Evolutionary conservation across 257 asterid species (phyloP), one percentile per base, ranked within the genome.

Genomic region (Solanum chiquidenum): DNA sequence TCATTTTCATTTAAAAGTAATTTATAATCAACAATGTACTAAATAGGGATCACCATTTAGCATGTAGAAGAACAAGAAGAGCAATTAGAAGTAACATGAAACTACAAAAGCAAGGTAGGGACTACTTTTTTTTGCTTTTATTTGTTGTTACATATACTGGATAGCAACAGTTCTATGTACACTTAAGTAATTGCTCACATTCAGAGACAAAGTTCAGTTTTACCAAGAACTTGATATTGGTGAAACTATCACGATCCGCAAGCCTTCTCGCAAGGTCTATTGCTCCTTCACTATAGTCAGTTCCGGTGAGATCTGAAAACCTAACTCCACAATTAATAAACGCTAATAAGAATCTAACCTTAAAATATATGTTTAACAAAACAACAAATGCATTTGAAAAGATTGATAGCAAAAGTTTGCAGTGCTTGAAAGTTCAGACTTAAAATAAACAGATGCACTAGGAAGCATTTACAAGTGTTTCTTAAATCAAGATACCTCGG

Each of bases 241-340:
- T 88, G 87, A 95, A 92, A 86, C 98, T 98, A 91, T 92, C 98
- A 86, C 98, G 99, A 46, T 90, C 95, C 18, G 97, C 95, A 87
- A 97, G 98, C 87, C 85, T 92, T 82, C 94, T 94, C 88, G 99
- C 98, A 86, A 97, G 94, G 90, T 93, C 95, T 83, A 97, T 91
- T 83, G 98, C 99, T 86, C 98, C 98, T 91, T 95, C 99, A 89
- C 98, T 94, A 89, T 97, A 97, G 90, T 97, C 99, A 85, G 94
- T 96, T 87, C 99, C 99, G n/a, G 97, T 97, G 92, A 97, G 98
- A 94, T 97, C 97, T 85, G 96, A 91, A 96, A 96, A 97, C 95
- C 99, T 95, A 91, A 86, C 77, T 62, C 89, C 90, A 77, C 64
- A 42, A 42, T 4, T 3, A 77, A 42, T 42, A 44, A 27, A 42